Conservation (phyloP, 352 stramenopile species). For the Pythium periplocum region DNA sequence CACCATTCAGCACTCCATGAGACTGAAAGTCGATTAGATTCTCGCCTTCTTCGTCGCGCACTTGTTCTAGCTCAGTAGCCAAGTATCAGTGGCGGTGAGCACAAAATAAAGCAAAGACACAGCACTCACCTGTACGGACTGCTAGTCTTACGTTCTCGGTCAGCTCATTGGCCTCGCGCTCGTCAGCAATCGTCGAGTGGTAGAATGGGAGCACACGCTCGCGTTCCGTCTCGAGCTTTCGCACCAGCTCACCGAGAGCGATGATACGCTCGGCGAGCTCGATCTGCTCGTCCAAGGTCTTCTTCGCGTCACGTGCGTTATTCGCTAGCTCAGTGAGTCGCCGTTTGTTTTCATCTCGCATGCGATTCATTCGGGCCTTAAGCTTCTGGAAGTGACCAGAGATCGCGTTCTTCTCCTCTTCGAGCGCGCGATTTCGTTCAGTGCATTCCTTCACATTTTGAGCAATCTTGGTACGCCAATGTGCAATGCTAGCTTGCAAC, state of each 20-base stretch:
- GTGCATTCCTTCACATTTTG: slow-evolving; percentile 88
- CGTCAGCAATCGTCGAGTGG: slow-evolving; percentile 48
- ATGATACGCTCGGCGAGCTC: slow-evolving; percentile 83
- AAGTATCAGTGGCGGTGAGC: neutral
- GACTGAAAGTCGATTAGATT: slow-evolving; percentile 56
- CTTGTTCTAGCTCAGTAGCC: slow-evolving; percentile 16
- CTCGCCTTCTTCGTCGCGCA: slow-evolving; percentile 35
- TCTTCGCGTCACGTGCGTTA: slow-evolving; percentile 71
- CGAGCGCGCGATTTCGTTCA: slow-evolving; percentile 85
- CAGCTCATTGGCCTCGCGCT: slow-evolving; percentile 55
- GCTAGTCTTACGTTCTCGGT: slow-evolving; percentile 53
- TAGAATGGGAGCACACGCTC: slow-evolving; percentile 90
- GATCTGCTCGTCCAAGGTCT: slow-evolving; percentile 60
- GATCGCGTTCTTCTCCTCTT: slow-evolving; percentile 89
- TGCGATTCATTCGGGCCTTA: slow-evolving; percentile 88
- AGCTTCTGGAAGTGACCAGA: slow-evolving; percentile 78
- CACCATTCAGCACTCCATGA: slow-evolving; percentile 43
- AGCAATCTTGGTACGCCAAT: slow-evolving; percentile 90
- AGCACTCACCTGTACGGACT: slow-evolving; percentile 25
- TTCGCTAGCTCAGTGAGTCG: slow-evolving; percentile 79
- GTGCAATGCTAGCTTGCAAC: slow-evolving; percentile 82
- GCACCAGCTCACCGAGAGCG: slow-evolving; percentile 83
- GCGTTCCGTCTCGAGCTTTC: slow-evolving; percentile 90
- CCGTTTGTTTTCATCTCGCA: slow-evolving; percentile 77
- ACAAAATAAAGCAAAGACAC: slow-evolving; percentile 2